These are phyloP conservation scores for Fusarium foetens DNA, from an alignment of 2,329 filamentous ascomycete species.

Conservation along the genomic window DNA sequence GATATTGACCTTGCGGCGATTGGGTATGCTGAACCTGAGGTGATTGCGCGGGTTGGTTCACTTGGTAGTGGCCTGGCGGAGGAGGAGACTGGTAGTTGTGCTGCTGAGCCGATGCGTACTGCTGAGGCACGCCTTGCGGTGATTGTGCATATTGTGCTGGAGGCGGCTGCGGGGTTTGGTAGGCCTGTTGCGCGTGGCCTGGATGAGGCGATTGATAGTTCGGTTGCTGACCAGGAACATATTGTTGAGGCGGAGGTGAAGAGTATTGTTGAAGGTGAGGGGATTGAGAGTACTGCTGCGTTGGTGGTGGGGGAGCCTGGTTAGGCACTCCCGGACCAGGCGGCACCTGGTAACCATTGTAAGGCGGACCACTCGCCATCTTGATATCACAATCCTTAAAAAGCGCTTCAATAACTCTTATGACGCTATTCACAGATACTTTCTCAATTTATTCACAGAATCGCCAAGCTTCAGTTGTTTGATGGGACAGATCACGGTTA, in stretches of 20 bases:
- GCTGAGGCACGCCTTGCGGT: not conserved
- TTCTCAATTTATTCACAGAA: not conserved
- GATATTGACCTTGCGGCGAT: not conserved
- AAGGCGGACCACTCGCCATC: conserved; percentile 15
- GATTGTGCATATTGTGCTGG: not conserved
- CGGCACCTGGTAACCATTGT: conserved; percentile 12
- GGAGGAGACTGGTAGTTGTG: not conserved
- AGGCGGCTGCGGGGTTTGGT: not conserved
- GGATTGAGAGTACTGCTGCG: not conserved
- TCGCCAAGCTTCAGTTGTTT: fast-evolving
- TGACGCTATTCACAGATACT: not conserved
- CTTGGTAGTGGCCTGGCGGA: not conserved
- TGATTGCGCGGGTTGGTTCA: not conserved
- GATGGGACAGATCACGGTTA: not conserved
- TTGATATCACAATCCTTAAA: not conserved
- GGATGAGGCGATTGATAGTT: not conserved
- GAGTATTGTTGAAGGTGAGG: not conserved
- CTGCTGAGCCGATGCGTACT: not conserved
- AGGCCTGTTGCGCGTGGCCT: not conserved
- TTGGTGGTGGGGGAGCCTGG: not conserved
- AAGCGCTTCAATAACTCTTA: not conserved
- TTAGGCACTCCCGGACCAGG: not conserved
- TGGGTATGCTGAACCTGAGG: not conserved
- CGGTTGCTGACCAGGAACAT: not conserved
- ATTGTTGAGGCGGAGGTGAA: not conserved